Conservation (phyloP, 2,329 filamentous ascomycete species). For the Aureobasidium sp. region DNA sequence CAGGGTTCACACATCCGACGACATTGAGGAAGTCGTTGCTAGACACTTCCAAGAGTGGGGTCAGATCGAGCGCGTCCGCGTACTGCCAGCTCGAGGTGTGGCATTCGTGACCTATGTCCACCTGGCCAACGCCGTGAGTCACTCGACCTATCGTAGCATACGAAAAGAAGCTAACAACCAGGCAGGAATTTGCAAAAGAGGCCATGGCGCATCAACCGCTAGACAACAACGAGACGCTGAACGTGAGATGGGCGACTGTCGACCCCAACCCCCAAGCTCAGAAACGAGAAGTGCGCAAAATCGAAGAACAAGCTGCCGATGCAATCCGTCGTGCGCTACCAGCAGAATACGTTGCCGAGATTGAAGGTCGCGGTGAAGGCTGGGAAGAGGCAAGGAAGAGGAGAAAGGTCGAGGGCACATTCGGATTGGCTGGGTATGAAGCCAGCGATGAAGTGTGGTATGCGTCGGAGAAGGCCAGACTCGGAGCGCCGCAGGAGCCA, state of each 20-base stretch:
- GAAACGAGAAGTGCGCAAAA: conserved; percentile 75
- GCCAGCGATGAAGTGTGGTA: conserved; percentile 93
- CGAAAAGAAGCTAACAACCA: background rate
- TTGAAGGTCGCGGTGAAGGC: conserved; percentile 61
- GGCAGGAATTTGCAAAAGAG: conserved; percentile 60
- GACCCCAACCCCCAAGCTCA: conserved; percentile 94
- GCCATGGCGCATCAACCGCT: conserved; percentile 92
- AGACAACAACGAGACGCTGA: conserved; percentile 85
- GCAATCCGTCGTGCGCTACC: conserved; percentile 82
- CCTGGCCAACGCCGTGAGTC: conserved; percentile 44
- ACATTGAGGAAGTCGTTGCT: conserved; percentile 92
- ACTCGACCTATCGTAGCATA: background rate
- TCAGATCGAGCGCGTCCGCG: conserved; percentile 74
- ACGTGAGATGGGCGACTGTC: conserved; percentile 93
- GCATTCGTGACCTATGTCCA: conserved; percentile 93
- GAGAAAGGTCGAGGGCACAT: conserved; percentile 79
- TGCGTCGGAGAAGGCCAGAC: conserved; percentile 62
- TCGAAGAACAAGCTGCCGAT: conserved; percentile 95
- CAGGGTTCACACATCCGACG: conserved; percentile 87
- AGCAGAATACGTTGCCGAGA: conserved; percentile 82
- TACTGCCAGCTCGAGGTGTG: conserved; percentile 81
- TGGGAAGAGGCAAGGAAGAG: conserved; percentile 65
- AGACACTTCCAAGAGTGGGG: conserved; percentile 97
- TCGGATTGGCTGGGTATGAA: conserved; percentile 84
- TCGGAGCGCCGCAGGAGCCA: conserved; percentile 56